Evolutionary conservation across 306 rosid genomes (phyloP).

Genomic region (Glycine tomentella): DNA sequence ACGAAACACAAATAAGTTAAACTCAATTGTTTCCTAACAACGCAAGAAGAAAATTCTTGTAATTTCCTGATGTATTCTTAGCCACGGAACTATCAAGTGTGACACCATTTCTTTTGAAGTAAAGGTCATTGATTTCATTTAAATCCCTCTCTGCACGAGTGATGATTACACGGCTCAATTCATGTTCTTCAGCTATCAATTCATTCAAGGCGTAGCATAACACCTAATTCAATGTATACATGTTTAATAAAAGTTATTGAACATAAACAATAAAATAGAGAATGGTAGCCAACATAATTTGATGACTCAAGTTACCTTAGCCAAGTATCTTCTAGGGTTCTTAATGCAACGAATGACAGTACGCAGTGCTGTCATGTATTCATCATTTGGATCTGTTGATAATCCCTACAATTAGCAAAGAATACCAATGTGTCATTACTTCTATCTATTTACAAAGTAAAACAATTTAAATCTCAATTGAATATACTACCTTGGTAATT

Average conservation of each 20-base stretch:
- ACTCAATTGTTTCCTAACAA: constrained; percentile 43
- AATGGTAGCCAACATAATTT: background rate
- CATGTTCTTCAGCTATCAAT: constrained; percentile 48
- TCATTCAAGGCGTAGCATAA: constrained; percentile 49
- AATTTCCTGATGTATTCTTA: constrained; percentile 55
- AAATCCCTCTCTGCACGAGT: constrained; percentile 65
- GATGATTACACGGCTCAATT: constrained; percentile 62
- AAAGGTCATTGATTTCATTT: constrained; percentile 53
- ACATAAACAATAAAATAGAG: background rate
- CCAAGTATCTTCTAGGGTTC: constrained; percentile 53
- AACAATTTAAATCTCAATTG: background rate
- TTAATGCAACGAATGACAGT: constrained; percentile 55
- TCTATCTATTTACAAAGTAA: background rate
- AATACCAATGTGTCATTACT: background rate
- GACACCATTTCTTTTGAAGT: constrained; percentile 51
- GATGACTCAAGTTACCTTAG: constrained; percentile 51
- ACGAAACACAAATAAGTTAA: background rate
- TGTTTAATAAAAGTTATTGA: background rate
- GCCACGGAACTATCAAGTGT: constrained; percentile 46
- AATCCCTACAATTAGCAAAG: constrained; percentile 51
- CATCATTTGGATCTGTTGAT: constrained; percentile 38
- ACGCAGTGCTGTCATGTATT: constrained; percentile 52
- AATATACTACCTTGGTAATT: constrained; percentile 55
- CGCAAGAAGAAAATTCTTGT: constrained; percentile 52
- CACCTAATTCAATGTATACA: constrained; percentile 46